phyloP scores from a whole-genome alignment of 176 grass and related monocot genomes.

The sorghum (Sorghum bicolor) region Sorghum_bicolor_NCBIv3 NC_012872.2:66780501-66781000 shows the following conservation, averaged over 20 bases:
- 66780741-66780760: background rate
- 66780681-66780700: background rate
- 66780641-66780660: constrained; percentile 84
- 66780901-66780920: background rate
- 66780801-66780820: background rate
- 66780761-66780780: constrained; percentile 13
- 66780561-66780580: constrained; percentile 4
- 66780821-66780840: constrained; percentile 7
- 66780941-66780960: background rate
- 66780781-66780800: background rate
- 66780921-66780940: background rate
- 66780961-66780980: background rate
- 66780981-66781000: background rate
- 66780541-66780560: constrained; percentile 10
- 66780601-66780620: constrained; percentile 79
- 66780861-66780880: background rate
- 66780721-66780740: constrained; percentile 5
- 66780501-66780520: constrained; percentile 7
- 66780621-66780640: constrained; percentile 90
- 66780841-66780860: background rate
- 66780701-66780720: background rate
- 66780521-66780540: background rate
- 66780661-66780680: constrained; percentile 73
- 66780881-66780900: background rate
- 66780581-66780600: constrained; percentile 17